Evolutionary conservation across 805 yeast species (phyloP).

Genomic region (Isabelozyma rhagii): DNA sequence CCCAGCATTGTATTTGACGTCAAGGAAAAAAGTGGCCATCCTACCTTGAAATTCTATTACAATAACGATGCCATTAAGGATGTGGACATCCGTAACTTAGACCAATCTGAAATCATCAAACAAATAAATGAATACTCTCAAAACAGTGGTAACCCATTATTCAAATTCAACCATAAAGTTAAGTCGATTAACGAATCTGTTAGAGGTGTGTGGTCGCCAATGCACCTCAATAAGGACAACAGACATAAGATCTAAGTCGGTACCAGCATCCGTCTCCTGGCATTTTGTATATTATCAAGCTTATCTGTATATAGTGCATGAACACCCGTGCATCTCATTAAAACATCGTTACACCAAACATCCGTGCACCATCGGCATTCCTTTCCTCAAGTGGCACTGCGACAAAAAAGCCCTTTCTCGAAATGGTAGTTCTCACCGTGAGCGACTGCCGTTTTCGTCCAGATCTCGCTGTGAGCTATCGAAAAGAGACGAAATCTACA

Average conservation of each 20-base stretch:
- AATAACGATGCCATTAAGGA: conserved; percentile 36
- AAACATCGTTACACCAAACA: neutral
- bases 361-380: neutral
- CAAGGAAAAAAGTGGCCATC: conserved; percentile 75
- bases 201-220: conserved; percentile 97
- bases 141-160: conserved; percentile 64
- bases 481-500: neutral
- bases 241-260: conserved; percentile 33
- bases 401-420: neutral
- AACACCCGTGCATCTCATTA: neutral
- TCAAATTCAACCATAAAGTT: conserved; percentile 70
- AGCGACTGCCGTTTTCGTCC: neutral
- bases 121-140: conserved; percentile 64
- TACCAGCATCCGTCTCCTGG: neutral
- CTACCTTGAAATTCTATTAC: conserved; percentile 48
- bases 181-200: conserved; percentile 76
- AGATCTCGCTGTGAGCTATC: neutral
- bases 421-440: neutral
- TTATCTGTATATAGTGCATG: no score
- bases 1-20: conserved; percentile 73
- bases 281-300: neutral
- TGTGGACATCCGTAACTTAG: conserved; percentile 76
- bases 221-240: conserved; percentile 58
- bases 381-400: neutral
- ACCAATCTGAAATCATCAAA: conserved; percentile 55